Base-by-base conservation (phyloP, 2,329 filamentous ascomycete genomes). In the Alternaria atra region DNA sequence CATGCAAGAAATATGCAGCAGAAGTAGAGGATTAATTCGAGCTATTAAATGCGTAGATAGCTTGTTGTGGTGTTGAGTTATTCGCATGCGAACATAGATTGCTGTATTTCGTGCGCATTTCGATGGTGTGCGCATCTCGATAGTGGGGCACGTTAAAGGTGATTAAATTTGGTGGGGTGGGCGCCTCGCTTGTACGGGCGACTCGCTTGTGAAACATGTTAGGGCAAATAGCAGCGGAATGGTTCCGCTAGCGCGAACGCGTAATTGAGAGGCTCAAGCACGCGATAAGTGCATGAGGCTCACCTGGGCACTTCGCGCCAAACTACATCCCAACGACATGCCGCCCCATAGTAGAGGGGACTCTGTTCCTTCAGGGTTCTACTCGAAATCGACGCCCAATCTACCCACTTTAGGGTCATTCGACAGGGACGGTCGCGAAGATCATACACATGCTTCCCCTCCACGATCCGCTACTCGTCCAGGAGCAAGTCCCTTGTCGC, bases 351-450 rank as follows among this genome's bases (percentile, higher is more conserved):
- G 80, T 60, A 77, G 81, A 79, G 81, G 80, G 43, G 69, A 61
- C n/a, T 63, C 68, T 4, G 68, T 79, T 2, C 80, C 79, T 25
- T 50, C 71, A n/a, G 79, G 77, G 25, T 74, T 81, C 56, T 80
- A 82, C 55, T 84, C 82, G 34, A 80, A 80, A 57, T 83, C 82
- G 0, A 83, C 82, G 3, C 82, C 82, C 5, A 82, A 83, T 56
- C 72, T 83, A 2, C 78, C 82, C 2, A 82, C 80, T 0, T 65
- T 81, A n/a, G 69, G 65, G 50, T 75, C 78, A 4, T 73, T 80
- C 7, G 60, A 70, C 30, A 65, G 62, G 12, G 60, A 58, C 23
- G 29, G 57, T 53, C 56, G 60, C 40, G 47, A 52, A 3, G 20
- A 42, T 25, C 12, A 48, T 15, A 10, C 55, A 6, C 5, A 47